Evolutionary conservation across 1,284 basidiomycete species (phyloP).

Genomic region (Trichosporon sp.): DNA sequence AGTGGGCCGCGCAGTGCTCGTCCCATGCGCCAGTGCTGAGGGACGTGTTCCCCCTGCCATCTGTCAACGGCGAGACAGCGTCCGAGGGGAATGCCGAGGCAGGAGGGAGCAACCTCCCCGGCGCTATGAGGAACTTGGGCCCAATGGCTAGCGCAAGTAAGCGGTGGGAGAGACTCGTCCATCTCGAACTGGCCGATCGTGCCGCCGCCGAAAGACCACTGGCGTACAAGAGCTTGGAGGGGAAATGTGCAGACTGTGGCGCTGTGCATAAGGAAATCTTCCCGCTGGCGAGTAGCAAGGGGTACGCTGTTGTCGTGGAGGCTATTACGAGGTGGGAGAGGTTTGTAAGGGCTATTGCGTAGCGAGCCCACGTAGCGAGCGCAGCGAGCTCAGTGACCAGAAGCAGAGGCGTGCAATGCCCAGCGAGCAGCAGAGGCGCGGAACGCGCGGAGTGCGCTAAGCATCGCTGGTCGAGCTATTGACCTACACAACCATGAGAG

Average conservation of each 20-base stretch:
- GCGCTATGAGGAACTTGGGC: conserved; percentile 23
- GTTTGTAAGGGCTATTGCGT: conserved; percentile 30
- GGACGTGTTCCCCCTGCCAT: conserved; percentile 44
- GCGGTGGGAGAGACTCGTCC: conserved; percentile 45
- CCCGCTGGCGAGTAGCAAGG: conserved; percentile 22
- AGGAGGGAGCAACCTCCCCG: conserved; percentile 24
- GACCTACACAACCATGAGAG: too few species aligned
- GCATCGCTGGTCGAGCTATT: too few species aligned
- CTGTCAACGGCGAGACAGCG: too few species aligned
- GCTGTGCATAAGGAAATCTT: conserved; percentile 43
- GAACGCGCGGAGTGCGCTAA: too few species aligned
- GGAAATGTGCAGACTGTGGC: conserved; percentile 40
- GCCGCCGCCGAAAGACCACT: conserved; percentile 8
- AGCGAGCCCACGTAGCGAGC: neutral
- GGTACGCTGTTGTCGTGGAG: conserved; percentile 30
- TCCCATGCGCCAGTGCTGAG: conserved; percentile 41
- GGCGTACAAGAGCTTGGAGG: conserved; percentile 20
- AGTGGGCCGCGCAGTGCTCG: conserved; percentile 44
- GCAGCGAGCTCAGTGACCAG: neutral
- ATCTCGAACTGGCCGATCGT: conserved; percentile 44
- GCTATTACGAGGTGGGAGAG: conserved; percentile 42
- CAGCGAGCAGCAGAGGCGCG: too few species aligned
- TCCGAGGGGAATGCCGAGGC: neutral
- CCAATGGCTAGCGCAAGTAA: conserved; percentile 33
- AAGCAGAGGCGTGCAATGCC: too few species aligned